phyloP scores from a whole-genome alignment of 2,329 filamentous ascomycete species.

The Cladosporium phlei region DNA sequence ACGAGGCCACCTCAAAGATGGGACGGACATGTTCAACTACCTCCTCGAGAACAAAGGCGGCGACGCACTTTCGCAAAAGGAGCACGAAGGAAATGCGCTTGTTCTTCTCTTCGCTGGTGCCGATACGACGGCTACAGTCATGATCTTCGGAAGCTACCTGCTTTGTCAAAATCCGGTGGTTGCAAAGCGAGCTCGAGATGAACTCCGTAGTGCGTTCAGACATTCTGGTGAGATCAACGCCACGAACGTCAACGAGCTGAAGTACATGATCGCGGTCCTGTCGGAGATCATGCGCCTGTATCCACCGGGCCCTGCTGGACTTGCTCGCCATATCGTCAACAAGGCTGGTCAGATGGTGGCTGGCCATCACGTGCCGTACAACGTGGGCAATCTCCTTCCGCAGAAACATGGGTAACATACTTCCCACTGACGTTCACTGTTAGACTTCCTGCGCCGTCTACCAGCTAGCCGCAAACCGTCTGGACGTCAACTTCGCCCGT shows the following conservation, averaged over 20 bases:
- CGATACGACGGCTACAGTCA: slow-evolving; percentile 31
- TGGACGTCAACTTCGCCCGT: slow-evolving; percentile 24
- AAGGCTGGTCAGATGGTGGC: slow-evolving; percentile 4
- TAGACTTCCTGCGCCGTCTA: slow-evolving; percentile 17
- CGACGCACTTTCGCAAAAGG: slow-evolving; percentile 25
- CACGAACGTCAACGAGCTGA: slow-evolving; percentile 17
- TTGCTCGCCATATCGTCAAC: neutral
- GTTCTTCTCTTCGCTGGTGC: slow-evolving; percentile 30
- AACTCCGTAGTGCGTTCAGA: slow-evolving; percentile 39
- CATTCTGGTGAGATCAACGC: slow-evolving; percentile 26
- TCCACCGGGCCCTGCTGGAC: slow-evolving; percentile 37
- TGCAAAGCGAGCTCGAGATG: slow-evolving; percentile 36
- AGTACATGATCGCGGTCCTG: slow-evolving; percentile 42
- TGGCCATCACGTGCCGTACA: slow-evolving; percentile 15
- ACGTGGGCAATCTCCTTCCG: slow-evolving; percentile 1
- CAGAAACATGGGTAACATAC: neutral
- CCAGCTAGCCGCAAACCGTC: slow-evolving; percentile 22
- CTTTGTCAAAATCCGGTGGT: slow-evolving; percentile 22
- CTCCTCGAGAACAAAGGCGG: slow-evolving; percentile 16
- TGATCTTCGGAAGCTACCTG: slow-evolving; percentile 24
- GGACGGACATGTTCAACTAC: slow-evolving; percentile 11
- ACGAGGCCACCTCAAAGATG: slow-evolving; percentile 4
- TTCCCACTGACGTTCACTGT: neutral
- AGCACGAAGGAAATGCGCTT: slow-evolving; percentile 26
- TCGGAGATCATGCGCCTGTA: slow-evolving; percentile 43